Conservation (phyloP, 495 filamentous ascomycete species). For the Daldinia decipiens region DNA sequence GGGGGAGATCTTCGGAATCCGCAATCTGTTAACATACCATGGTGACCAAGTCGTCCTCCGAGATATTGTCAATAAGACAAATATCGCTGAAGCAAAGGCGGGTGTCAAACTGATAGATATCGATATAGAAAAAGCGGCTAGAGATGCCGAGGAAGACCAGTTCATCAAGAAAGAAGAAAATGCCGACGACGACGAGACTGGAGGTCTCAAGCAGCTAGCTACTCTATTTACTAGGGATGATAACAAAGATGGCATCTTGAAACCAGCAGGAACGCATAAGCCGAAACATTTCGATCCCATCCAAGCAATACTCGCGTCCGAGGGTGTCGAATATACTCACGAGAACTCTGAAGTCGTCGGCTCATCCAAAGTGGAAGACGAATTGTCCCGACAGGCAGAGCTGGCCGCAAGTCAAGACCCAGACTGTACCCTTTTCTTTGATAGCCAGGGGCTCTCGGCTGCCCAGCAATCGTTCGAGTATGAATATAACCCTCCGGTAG, state of each 20-base stretch:
- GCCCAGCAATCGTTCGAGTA: conserved; percentile 60
- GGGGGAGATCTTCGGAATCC: conserved; percentile 93
- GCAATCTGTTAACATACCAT: conserved; percentile 87
- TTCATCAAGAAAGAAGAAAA: conserved; percentile 56
- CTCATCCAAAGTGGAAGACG: conserved; percentile 83
- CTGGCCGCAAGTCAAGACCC: conserved; percentile 65
- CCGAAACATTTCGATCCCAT: conserved; percentile 73
- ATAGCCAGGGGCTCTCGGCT: conserved; percentile 41
- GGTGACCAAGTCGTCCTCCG: conserved; percentile 81
- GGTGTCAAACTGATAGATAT: conserved; percentile 83
- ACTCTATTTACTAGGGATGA: conserved; percentile 70
- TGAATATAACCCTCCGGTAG: conserved; percentile 77
- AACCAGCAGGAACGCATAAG: conserved; percentile 46
- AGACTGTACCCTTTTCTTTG: conserved; percentile 49
- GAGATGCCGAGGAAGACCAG: conserved; percentile 59
- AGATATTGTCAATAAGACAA: conserved; percentile 97
- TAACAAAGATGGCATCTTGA: conserved; percentile 49
- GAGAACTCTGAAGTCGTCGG: conserved; percentile 97
- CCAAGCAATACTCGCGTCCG: conserved; percentile 86
- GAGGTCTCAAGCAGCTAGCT: conserved; percentile 81
- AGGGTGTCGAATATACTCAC: conserved; percentile 95
- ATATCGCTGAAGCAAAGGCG: conserved; percentile 89
- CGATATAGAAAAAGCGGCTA: conserved; percentile 70
- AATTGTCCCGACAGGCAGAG: conserved; percentile 78
- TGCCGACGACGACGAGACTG: conserved; percentile 62